Base-by-base conservation (phyloP, 148 eudicot genomes). In the Silene latifolia region DNA sequence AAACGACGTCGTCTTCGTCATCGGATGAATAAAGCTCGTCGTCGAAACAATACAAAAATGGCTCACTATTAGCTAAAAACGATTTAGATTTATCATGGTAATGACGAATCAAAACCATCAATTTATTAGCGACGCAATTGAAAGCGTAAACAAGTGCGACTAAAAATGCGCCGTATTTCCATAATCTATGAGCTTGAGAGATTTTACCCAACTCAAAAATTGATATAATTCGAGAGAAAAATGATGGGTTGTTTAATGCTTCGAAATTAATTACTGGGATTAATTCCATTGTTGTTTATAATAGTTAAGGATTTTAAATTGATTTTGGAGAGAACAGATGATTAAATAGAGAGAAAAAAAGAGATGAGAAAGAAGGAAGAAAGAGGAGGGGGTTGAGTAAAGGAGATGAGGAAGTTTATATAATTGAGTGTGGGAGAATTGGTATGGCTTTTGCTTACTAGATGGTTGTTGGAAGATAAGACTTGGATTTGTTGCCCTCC, bases 101-200 rank as follows among this genome's bases (percentile, higher is more conserved):
- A 69, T 79, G 68, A 11, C 87, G 27, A 21, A 91, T 14, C 8
- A 83, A 32, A 0, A 83, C 25, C 70, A 82, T 88, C 6, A 88
- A 42, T 78, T 82, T 78, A 15, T 79, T 82, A 63, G 88, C 74
- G 13, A 92, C 12, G 76, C 83, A 81, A 51, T 77, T 76, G 27
- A 89, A 81, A 54, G 98, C 81, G 6, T 87, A 89, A 6, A 84
- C 72, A 1, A 93, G 15, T 12, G 91, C 92, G 12, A 93, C 60
- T 73, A 91, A 56, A 0, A 93, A 17, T 68, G 98, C 92, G 11
- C 89, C 88, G 87, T 86, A 93, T 87, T 82, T 89, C 87, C 89
- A 93, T 32, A 87, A 81, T 35, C 82, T 65, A 68, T 76, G 77
- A 5, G 85, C 51, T 42, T 77, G 71, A 1, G 88, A 82, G 15